A percentile compares a stretch with the other conserved stretches of the same genome.
Conservation (phyloP, 257 asterid species). For the Anisodus acutangulus region DNA sequence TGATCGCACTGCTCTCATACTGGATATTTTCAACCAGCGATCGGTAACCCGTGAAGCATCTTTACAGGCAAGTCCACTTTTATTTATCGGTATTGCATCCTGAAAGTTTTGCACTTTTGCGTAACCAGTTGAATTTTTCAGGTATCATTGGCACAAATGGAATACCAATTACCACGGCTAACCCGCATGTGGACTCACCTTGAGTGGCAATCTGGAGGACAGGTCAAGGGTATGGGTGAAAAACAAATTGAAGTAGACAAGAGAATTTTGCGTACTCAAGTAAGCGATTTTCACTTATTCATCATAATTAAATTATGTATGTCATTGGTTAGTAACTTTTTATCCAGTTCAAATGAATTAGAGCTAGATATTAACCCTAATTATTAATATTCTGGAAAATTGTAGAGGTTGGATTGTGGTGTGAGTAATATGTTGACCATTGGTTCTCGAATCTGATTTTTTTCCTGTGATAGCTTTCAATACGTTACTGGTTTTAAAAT, state of each 20-base stretch:
- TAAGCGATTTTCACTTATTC: conserved; percentile 44
- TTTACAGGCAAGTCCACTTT: conserved; percentile 60
- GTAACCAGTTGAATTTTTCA: conserved; percentile 38
- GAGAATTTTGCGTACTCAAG: conserved; percentile 93
- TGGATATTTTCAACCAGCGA: conserved; percentile 92
- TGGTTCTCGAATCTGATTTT: background rate
- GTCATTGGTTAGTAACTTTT: background rate
- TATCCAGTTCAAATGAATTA: background rate
- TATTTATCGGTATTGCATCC: background rate
- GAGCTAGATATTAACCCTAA: conserved; percentile 4
- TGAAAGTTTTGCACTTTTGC: conserved; percentile 27
- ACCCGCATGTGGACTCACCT: conserved; percentile 98
- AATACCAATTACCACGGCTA: conserved; percentile 88
- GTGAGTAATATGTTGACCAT: background rate
- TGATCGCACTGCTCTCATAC: conserved; percentile 96
- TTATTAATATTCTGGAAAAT: background rate
- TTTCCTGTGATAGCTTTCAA: conserved; percentile 4
- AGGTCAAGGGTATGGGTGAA: conserved; percentile 99
- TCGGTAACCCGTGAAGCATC: conserved; percentile 99
- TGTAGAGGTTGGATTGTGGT: background rate
- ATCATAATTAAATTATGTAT: background rate
- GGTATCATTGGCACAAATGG: conserved; percentile 98
- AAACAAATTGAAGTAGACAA: conserved; percentile 98
- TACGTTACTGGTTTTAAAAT: background rate
- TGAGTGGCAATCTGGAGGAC: conserved; percentile 99